Percentiles rank a stretch among this genome's conserved stretches.
These are phyloP conservation scores for Kalmanozyma brasiliensis DNA, from an alignment of 1,284 basidiomycete genomes.

Conservation along the genomic window DNA sequence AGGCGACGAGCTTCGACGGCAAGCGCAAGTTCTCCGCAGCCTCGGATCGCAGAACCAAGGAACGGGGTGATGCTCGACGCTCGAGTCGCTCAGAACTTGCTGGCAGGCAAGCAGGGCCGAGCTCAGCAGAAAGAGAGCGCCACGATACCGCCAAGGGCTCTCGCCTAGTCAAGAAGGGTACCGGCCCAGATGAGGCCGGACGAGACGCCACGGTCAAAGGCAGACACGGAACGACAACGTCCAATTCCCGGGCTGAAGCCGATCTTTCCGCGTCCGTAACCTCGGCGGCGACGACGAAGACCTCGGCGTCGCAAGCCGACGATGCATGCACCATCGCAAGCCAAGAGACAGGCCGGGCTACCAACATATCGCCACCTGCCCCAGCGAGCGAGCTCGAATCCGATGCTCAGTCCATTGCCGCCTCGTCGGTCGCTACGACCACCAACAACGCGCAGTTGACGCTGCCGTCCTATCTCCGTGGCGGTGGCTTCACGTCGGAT, in stretches of 20 bases:
- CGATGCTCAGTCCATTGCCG: slow-evolving; percentile 46
- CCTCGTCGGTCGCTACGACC: slow-evolving; percentile 39
- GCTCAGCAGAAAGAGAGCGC: neutral
- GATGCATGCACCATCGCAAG: slow-evolving; percentile 36
- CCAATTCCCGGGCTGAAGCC: slow-evolving; percentile 1
- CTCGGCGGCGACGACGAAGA: slow-evolving; percentile 12
- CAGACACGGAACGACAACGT: neutral
- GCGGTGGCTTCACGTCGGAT: slow-evolving; percentile 43
- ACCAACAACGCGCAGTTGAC: slow-evolving; percentile 34
- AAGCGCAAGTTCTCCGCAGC: slow-evolving; percentile 11
- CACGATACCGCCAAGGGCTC: slow-evolving; percentile 16
- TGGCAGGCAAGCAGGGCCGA: neutral
- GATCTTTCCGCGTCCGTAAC: slow-evolving; percentile 15
- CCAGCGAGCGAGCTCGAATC: slow-evolving; percentile 49
- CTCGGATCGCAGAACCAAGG: slow-evolving; percentile 6
- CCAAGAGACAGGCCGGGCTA: slow-evolving; percentile 29
- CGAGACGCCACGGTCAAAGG: slow-evolving; percentile 23
- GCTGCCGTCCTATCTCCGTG: slow-evolving; percentile 44
- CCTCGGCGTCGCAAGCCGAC: slow-evolving; percentile 25
- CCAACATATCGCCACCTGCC: slow-evolving; percentile 28
- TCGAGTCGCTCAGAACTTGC: slow-evolving; percentile 1
- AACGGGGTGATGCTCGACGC: slow-evolving; percentile 3
- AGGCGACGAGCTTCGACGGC: slow-evolving; percentile 16
- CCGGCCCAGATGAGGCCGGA: slow-evolving; percentile 60
- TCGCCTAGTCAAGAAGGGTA: neutral